Base-by-base conservation (phyloP, 306 rosid genomes). In the Dryas octopetala region DNA sequence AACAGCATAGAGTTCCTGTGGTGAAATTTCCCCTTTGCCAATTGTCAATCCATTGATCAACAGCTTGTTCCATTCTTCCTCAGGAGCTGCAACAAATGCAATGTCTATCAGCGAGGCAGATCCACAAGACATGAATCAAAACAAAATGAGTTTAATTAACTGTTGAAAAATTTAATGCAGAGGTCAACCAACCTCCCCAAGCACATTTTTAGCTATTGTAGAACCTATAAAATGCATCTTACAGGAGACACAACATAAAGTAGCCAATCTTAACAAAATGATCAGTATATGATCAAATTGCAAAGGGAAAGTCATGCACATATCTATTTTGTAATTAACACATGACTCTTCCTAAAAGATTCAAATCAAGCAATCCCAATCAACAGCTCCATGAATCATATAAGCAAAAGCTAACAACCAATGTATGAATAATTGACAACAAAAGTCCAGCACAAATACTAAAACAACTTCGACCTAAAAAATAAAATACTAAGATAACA, bases 21-120 rank as follows among this genome's bases (percentile, higher is more conserved):
- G 95, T 14, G 89, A 81, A 80, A 88, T 69, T 45, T 88, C 88
- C 70, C 97, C 96, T 48, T 84, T 83, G 54, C 97, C 95, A 64
- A 91, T 61, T 19, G 90, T 88, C 79, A 94, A 62, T 79, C 98
- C 98, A 3, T 87, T 80, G 54, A 91, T 75, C 83, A 94, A 84
- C 65, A 90, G 79, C 83, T 66, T 83, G 88, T 86, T 94, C 97
- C 97, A 94, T 76, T 86, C 86, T 84, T 91, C 91, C 81, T 94
- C 96, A 26, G 95, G 95, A 77, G 96, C 97, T 91, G 90, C 83
- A 76, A 71, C 14, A 26, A 44, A 82, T 44, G n/a, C 11, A 60
- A 65, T 28, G 48, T 26, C 38, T 11, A 12, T 49, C 43, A 54
- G 32, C 6, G 43, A 48, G 2, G 62, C 52, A 41, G 61, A 81